Percentiles rank a stretch among this genome's conserved stretches.
Evolutionary conservation across 2,329 filamentous ascomycete genomes (phyloP).

Genomic region (Ciborinia camelliae): DNA sequence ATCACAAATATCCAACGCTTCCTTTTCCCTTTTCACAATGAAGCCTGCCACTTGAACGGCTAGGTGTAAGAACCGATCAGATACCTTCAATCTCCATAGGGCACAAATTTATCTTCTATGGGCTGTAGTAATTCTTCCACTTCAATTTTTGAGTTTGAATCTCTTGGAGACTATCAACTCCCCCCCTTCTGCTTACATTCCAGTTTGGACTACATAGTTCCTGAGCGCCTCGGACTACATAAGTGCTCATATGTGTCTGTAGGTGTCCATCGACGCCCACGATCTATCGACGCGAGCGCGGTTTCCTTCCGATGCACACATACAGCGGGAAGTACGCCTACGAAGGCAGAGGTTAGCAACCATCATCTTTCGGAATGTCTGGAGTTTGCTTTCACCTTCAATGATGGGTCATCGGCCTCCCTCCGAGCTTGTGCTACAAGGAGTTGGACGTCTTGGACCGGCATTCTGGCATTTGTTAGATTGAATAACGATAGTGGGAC

Average conservation of each 20-base stretch:
- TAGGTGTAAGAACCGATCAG: not conserved
- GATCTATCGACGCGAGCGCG: conserved; percentile 35
- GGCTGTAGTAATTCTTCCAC: not conserved
- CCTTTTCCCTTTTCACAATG: not conserved
- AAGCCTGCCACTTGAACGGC: conserved; percentile 6
- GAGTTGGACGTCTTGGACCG: conserved; percentile 54
- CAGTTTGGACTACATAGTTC: not conserved
- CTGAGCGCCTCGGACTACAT: not conserved
- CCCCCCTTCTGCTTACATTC: conserved; percentile 3
- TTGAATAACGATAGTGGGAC: conserved; percentile 10
- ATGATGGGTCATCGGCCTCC: conserved; percentile 51
- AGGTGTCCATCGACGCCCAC: not conserved
- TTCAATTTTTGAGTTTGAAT: not conserved
- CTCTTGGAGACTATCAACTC: not conserved
- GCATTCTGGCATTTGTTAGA: conserved; percentile 46
- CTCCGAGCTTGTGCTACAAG: conserved; percentile 53
- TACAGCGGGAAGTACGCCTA: conserved; percentile 62
- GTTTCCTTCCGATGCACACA: conserved; percentile 60
- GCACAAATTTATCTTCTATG: not conserved
- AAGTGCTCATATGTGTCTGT: not conserved
- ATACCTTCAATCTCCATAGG: not conserved
- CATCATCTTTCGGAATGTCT: not conserved
- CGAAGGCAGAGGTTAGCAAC: conserved; percentile 14
- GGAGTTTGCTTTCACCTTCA: conserved; percentile 48
- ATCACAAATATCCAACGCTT: not conserved